Evolutionary conservation across 257 asterid species (phyloP), one percentile per base, ranked within the genome.

Genomic region (Solanum chilense): DNA sequence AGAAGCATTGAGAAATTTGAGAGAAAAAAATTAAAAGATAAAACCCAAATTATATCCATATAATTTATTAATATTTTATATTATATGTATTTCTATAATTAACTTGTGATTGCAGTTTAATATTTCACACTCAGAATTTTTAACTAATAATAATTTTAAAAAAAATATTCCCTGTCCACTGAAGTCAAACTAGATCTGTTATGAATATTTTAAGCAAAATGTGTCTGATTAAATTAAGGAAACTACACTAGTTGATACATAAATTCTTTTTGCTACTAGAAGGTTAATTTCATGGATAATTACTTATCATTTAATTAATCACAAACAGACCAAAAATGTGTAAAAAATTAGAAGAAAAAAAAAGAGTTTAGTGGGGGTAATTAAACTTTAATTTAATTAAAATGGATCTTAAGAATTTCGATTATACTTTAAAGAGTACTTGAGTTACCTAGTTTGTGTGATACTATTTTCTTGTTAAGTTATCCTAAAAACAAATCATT

Each of bases 351-450:
- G 2, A 3, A 31, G 20, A 8, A 8, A 5, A 58, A 21, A 58
- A 56, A 56, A 56, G n/a, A 3, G 64, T 56, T 56, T 0, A 56
- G 1, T 56, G n/a, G 0, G 0, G 2, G 20, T 18, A 18, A 18
- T 18, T 18, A 7, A 0, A 56, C 5, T 1, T 56, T 56, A 7
- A 2, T 56, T 56, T 18, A 56, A 23, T 56, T 56, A 56, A 42
- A 2, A 4, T 18, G 5, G 20, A 10, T 56, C 64, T 56, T 9
- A 18, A 56, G 0, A 56, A 56, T 56, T 56, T 56, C 5, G 5
- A 0, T 52, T 9, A 56, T 7, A 56, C 0, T 56, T 18, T 7
- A 18, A 52, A 4, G 2, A 21, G 0, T 56, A 18, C 2, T 18
- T 56, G 12, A 18, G 2, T 3, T 56, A 56, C n/a, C 64, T 56